Base-by-base conservation (phyloP, 306 rosid genomes). In the Prunus kanzakura region DNA sequence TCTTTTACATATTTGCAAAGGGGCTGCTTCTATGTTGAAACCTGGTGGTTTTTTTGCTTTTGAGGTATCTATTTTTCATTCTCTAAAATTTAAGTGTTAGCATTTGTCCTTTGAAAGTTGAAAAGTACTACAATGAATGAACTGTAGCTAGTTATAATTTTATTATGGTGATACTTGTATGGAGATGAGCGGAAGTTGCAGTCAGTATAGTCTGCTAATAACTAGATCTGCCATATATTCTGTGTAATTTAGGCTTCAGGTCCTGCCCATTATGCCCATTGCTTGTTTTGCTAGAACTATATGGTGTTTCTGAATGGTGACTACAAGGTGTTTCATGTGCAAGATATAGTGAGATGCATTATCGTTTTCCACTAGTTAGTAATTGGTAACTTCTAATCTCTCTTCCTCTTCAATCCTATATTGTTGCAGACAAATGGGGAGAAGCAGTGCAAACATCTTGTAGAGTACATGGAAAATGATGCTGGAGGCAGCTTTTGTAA, bases 41-140 rank as follows among this genome's bases (percentile, higher is more conserved):
- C 86, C 96, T 41, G 96, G 92, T 78, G 97, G 99, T 78, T 95
- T 89, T 83, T 92, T 95, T 27, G 89, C 89, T 83, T 89, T 95
- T 67, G 96, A 95, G 97, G 97, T 95, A 82, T 20, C 68, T 30
- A 3, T 50, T 62, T 52, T 27, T 3, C 23, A 9, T 67, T 72
- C 55, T 67, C 62, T n/a, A 41, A 23, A 54, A 45, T 71, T 22
- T 35, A 11, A 20, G 78, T 72, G 58, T 50, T 23, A 43, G n/a
- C 41, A 2, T 46, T 71, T 70, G 54, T 1, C 6, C 11, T 23
- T 74, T 7, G 13, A 16, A 38, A 41, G 60, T 22, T 60, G n/a
- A 52, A 52, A 16, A 52, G 6, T 12, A 47, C 14, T 10, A 10
- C 51, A 47, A 10, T 47, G 25, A 41, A 38, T 38, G 43, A 6